Evolutionary conservation across 1,139 yeast species (phyloP), one percentile per base, ranked within the genome.

Genomic region (Taphrina betulina): DNA sequence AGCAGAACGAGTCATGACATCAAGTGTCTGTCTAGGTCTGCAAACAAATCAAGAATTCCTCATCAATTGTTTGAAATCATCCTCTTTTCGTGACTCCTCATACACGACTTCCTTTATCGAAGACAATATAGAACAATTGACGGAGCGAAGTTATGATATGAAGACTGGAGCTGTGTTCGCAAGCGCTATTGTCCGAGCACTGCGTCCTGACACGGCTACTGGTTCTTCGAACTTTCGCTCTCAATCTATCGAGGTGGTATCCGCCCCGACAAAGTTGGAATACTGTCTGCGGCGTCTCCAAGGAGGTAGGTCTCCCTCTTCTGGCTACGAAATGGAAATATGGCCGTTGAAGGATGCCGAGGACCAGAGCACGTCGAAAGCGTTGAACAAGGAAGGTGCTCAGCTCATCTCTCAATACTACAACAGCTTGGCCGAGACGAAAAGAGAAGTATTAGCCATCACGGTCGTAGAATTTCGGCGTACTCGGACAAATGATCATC

Each of bases 21-120:
- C 88, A 71, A 90, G 97, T 2, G 83, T 81, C 48, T 83, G 92
- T 50, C 80, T 82, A 64, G 98, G 98, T 35, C 87, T 95, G 69
- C 78, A 85, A 60, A 84, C 96, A 57, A 92, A 92, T 72, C 52
- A 34, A 3, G 52, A 23, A 4, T 45, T 45, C 20, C 22, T 45
- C 28, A 5, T 19, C n/a, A 17, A n/a, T 22, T 34, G 41, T 22
- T 7, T 45, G 20, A 17, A n/a, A 12, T 31, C 22, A 14, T 19
- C 31, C 16, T 37, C 34, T 3, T 45, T 45, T 23, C 31, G 33
- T 3, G 36, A 35, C 5, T 17, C 36, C 3, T 26, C 34, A n/a
- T 45, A 45, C 20, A 45, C 52, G 24, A 45, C 52, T 7, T 23
- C 28, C 3, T 45, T 45, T 16, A 45, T 45, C 35, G 52, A 16